Evolutionary conservation across 371 early-diverging fungal species (phyloP).

Genomic region (Batrachochytrium dendrobatidis): DNA sequence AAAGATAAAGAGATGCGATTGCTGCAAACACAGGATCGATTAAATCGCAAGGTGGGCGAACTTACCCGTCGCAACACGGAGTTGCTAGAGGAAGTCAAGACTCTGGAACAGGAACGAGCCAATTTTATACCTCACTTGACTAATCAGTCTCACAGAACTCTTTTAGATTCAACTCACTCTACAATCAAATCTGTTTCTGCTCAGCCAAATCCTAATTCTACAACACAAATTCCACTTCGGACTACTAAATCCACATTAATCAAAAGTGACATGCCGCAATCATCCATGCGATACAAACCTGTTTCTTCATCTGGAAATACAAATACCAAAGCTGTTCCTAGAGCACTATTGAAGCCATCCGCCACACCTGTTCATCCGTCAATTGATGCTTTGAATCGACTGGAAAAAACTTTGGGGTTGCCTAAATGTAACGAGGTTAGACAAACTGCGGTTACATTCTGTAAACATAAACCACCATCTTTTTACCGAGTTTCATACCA

Average conservation of each 20-base stretch:
- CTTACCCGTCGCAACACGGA: constrained; percentile 20
- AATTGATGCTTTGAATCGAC: background rate
- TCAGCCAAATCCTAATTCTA: background rate
- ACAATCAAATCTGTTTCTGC: background rate
- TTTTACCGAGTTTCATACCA: constrained; percentile 4
- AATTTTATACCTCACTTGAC: background rate
- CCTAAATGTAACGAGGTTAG: background rate
- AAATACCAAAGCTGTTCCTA: background rate
- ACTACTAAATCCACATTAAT: background rate
- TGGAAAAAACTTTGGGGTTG: background rate
- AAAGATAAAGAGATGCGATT: constrained; percentile 16
- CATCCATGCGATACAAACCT: background rate
- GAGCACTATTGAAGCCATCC: background rate
- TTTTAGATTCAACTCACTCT: background rate
- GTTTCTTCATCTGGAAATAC: background rate
- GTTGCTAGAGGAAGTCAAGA: constrained; percentile 25
- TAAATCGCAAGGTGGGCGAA: constrained; percentile 22
- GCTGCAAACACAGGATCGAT: constrained; percentile 19
- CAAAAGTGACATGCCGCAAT: background rate
- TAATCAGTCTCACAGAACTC: background rate
- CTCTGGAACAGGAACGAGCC: constrained; percentile 30
- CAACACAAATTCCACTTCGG: background rate
- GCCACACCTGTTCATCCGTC: background rate
- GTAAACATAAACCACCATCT: constrained; percentile 4
- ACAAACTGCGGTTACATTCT: constrained; percentile 1